These are phyloP conservation scores for Chenopodium album DNA, from an alignment of 148 eudicot genomes.

Conservation along the genomic window DNA sequence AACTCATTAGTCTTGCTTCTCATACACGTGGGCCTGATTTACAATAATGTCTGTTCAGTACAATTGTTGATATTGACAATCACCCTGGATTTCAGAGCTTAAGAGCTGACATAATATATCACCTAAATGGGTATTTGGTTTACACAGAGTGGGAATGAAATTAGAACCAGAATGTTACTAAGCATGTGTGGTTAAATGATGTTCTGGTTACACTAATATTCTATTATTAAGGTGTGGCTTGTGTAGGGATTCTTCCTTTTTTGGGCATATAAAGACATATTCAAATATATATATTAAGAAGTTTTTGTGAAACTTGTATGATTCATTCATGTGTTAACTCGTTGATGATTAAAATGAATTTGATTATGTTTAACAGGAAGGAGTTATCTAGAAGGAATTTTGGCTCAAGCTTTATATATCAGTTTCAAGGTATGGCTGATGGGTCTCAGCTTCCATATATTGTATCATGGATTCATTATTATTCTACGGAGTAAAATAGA, in stretches of 20 bases:
- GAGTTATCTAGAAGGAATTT: background rate
- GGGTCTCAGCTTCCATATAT: background rate
- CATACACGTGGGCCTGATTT: background rate
- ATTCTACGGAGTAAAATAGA: no score
- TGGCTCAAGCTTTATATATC: background rate
- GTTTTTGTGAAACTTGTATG: background rate
- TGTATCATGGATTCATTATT: background rate
- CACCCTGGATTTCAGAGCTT: no score
- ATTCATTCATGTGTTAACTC: background rate
- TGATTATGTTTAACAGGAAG: conserved; percentile 5
- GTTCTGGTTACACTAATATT: background rate
- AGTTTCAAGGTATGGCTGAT: background rate
- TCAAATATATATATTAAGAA: background rate
- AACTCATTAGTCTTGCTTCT: background rate
- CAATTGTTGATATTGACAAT: no score
- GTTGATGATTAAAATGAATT: background rate
- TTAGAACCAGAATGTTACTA: background rate
- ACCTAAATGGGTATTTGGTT: background rate
- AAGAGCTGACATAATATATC: no score
- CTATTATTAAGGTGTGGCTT: background rate
- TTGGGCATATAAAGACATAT: background rate
- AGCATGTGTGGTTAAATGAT: background rate
- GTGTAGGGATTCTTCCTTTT: background rate
- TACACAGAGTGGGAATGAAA: background rate
- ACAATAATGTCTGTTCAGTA: background rate